These are phyloP conservation scores for Ilex aquifolium DNA, from an alignment of 257 asterid species.

Conservation along the genomic window DNA sequence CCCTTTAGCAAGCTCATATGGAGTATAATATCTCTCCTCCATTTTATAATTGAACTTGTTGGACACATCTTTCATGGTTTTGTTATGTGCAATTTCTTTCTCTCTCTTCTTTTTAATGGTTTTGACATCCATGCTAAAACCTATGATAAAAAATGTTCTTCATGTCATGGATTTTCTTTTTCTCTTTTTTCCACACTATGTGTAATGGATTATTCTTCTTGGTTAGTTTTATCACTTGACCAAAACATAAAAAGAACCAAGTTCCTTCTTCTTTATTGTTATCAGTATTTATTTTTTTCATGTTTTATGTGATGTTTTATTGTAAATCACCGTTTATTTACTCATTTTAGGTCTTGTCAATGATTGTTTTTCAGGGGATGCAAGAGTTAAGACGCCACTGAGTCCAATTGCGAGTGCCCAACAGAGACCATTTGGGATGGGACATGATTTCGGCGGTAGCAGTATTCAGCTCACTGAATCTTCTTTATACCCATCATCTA, in stretches of 20 bases:
- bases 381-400: conserved; percentile 74
- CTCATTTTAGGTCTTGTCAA: not conserved
- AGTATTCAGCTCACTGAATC: conserved; percentile 54
- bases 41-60: too few relatives aligned
- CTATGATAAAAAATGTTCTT: too few relatives aligned
- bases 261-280: too few relatives aligned
- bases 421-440: conserved; percentile 48
- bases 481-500: conserved; percentile 63
- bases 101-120: too few relatives aligned
- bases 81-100: conserved; percentile 8
- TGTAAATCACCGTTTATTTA: not conserved
- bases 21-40: too few relatives aligned
- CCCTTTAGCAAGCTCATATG: too few relatives aligned
- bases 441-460: conserved; percentile 36
- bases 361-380: conserved; percentile 52
- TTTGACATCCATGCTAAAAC: too few relatives aligned
- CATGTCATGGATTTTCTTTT: too few relatives aligned
- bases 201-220: not conserved
- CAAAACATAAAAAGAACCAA: too few relatives aligned
- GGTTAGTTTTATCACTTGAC: too few relatives aligned
- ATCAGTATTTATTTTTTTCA: not conserved
- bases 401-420: conserved; percentile 66
- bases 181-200: not conserved
- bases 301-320: not conserved
- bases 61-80: not conserved